phyloP scores from a whole-genome alignment of 164 flowering plant genomes.

The Stephania yunnanensis region DNA sequence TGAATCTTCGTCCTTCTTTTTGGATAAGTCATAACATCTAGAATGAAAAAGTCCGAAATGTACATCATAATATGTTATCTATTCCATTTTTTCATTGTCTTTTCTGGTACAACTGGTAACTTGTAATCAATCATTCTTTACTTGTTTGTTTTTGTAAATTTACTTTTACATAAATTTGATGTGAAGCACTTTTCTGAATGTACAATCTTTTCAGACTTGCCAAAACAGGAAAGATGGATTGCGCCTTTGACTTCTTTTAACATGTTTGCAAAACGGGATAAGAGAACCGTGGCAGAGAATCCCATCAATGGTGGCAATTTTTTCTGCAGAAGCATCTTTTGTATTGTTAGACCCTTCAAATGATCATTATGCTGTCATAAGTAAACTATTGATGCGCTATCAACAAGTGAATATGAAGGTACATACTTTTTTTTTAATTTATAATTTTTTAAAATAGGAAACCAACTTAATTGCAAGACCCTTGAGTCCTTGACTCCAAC shows the following conservation, averaged over 20 bases:
- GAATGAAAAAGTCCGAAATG: background rate
- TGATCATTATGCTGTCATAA: slow-evolving; percentile 47
- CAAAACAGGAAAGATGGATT: slow-evolving; percentile 49
- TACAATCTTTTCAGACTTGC: slow-evolving; percentile 36
- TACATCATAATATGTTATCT: background rate
- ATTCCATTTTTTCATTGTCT: background rate
- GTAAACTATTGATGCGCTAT: slow-evolving; percentile 43
- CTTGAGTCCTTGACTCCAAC: too few relatives aligned
- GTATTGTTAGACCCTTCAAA: slow-evolving; percentile 68
- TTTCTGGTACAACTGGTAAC: background rate
- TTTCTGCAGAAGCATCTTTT: slow-evolving; percentile 83
- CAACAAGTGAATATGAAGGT: slow-evolving; percentile 66
- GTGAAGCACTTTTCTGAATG: slow-evolving; percentile 1
- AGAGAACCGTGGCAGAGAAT: slow-evolving; percentile 68
- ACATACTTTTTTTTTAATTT: background rate
- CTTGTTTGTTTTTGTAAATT: background rate
- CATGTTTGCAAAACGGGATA: slow-evolving; percentile 79
- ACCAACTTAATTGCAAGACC: too few relatives aligned
- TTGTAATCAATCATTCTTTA: too few relatives aligned
- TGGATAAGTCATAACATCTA: background rate
- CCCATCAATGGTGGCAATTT: slow-evolving; percentile 61
- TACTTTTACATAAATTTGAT: background rate
- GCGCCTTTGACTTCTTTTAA: slow-evolving; percentile 59
- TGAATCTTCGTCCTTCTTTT: background rate
- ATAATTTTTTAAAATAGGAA: too few relatives aligned